These are phyloP conservation scores for Didymella keratinophila DNA, from an alignment of 2,329 filamentous ascomycete genomes.

Conservation along the genomic window DNA sequence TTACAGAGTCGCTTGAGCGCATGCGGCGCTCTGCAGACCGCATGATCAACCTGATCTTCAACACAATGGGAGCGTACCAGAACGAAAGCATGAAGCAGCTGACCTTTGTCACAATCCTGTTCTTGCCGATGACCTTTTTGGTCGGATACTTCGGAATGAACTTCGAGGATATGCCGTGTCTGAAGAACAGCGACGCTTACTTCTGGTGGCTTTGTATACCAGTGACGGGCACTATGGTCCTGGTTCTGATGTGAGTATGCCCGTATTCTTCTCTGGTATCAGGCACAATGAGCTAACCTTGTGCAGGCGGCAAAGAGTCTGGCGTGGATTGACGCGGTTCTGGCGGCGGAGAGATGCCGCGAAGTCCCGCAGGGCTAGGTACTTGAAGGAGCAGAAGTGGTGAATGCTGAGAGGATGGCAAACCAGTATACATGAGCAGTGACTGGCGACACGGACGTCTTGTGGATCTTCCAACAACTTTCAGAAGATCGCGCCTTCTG, in stretches of 20 bases:
- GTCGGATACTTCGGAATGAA: constrained; percentile 71
- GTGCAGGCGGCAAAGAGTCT: constrained; percentile 12
- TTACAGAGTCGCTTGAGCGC: constrained; percentile 79
- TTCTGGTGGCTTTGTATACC: constrained; percentile 57
- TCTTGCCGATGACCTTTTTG: constrained; percentile 86
- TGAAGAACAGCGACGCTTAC: constrained; percentile 60
- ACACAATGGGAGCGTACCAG: constrained; percentile 85
- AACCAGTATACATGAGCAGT: neutral
- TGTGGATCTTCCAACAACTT: neutral
- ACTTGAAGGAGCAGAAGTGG: constrained; percentile 7
- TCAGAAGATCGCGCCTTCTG: neutral
- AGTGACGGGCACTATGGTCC: constrained; percentile 44
- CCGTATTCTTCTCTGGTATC: neutral
- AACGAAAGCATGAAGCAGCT: constrained; percentile 93
- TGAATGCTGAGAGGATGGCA: neutral
- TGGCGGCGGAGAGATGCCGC: constrained; percentile 8
- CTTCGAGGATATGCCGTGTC: constrained; percentile 63
- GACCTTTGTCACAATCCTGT: constrained; percentile 86
- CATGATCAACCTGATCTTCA: constrained; percentile 90
- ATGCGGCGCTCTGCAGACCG: constrained; percentile 76
- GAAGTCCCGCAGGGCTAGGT: constrained; percentile 1
- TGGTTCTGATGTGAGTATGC: constrained; percentile 30
- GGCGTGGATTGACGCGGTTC: constrained; percentile 15
- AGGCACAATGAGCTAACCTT: neutral
- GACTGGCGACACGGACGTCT: neutral